Evolutionary conservation across 768 basidiomycete species (phyloP), one percentile per base, ranked within the genome.

Genomic region (Mycena pura): DNA sequence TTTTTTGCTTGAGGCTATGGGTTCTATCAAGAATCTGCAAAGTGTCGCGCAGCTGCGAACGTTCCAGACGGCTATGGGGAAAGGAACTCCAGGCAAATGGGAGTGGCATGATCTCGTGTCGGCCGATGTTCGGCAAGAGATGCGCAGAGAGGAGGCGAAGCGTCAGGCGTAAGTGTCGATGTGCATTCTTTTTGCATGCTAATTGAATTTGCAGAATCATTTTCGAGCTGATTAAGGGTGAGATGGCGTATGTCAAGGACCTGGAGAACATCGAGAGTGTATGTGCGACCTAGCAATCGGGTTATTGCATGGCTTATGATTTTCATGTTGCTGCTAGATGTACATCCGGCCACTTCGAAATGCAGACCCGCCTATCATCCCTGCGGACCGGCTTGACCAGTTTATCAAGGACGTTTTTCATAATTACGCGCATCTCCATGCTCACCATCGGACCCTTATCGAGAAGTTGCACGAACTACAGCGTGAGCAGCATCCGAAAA

Each of bases 161-260:
- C 85, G 93, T 31, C 95, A 96, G 76, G 83, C 88, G 93, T 95
- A 72, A 74, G 92, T 75, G 13, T 3, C 17, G 83, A 60, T 36
- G 4, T 17, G 22, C 15, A 10, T 60, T 22, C 53, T 31, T 38
- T 47, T 55, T 38, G 43, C 11, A 17, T 56, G 19, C 6, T 29
- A 43, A 36, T 49, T 57, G 49, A 47, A 17, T 31, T 46, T 22
- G 15, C 64, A 95, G 93, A 41, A 88, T 95, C 68, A 95, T 96
- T 49, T 97, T 96, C 69, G 95, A 97, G 78, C 74, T 96, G 62
- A 96, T 97, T 74, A 93, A 96, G 74, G 92, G 92, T 64, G 95
- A 97, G 74, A 96, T 96, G 93, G 86, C 88, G 25, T 97, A 96
- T 70, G 95, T 96, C 25, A 92, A 89, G 67, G 95, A 97, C 79